Evolutionary conservation across 2,329 filamentous ascomycete species (phyloP), one percentile per base, ranked within the genome.

Genomic region (Trichophyton schoenleinii): DNA sequence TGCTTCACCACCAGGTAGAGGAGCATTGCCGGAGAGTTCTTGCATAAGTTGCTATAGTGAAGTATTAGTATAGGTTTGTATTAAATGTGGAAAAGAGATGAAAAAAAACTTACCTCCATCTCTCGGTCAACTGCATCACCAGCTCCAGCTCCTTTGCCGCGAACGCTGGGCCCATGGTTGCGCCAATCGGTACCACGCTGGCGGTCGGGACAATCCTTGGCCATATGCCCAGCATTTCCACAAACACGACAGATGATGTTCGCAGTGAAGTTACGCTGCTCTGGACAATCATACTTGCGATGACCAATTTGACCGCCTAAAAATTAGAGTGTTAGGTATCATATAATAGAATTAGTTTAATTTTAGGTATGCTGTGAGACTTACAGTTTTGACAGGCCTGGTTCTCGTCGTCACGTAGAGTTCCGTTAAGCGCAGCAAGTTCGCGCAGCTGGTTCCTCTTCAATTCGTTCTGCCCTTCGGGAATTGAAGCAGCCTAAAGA

Each of bases 201-300:
- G 72, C 94, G 83, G 71, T 99, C 94, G 53, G 92, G 91, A 83
- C 94, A 99, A 77, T 99, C 94, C 68, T 92, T 87, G 67, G 91
- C 94, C 91, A 99, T 96, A 70, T 99, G 94, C 20, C 94, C 94
- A 66, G 94, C 91, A 73, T 97, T 96, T 68, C 94, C 94, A 78
- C 94, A 99, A 69, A 96, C 88, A 70, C 92, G 91, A 78, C 94
- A 99, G 72, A 99, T 97, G 73, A 99, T 97, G 77, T 91, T 97
- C 69, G 94, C 91, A n/a, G 94, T 99, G 77, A 88, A 97, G 78
- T 99, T 99, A 73, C 91, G 89, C 75, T 94, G 89, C 78, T 99
- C 90, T 13, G 94, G 94, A 69, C 94, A 99, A 73, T 99, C 94
- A 74, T 96, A 97, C 78, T 99, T 99, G 77, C 94, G 87, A 76